Base-by-base conservation (phyloP, 768 basidiomycete species). In the Leccinum aurantiacum region DNA sequence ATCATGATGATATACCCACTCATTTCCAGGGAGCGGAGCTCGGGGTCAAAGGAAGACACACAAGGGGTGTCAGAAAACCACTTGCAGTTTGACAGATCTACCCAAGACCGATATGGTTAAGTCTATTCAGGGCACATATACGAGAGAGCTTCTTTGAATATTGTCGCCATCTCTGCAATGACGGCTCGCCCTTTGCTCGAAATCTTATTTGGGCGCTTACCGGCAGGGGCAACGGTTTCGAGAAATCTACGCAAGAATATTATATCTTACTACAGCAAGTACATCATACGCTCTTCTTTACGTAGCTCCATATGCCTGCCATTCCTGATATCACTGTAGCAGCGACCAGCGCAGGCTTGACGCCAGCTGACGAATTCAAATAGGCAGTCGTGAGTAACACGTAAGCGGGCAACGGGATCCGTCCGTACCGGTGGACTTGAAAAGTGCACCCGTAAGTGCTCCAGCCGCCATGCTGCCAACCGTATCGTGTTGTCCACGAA, bases 281-380 rank as follows among this genome's bases (percentile, higher is more conserved):
- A 68, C 68, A 81, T 89, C 82, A 92, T 77, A 95, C 82, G 70
- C 81, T 88, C 78, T 84, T 88, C 83, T 99, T 98, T 78, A 94
- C 85, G 79, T 87, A 90, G 77, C 94, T 93, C 96, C 96, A 99
- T 60, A 86, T 79, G 59, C 95, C 95, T 61, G 96, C 95, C 73
- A 88, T 80, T 66, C 87, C 90, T 66, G 94, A 94, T 76, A 95
- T 89, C 66, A 97, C 76, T 54, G 90, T 89, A 58, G 93, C 94
- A 65, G 95, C 91, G 60, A 90, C 90, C 57, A 95, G 77, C 63
- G 93, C 93, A 66, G 95, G 93, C 74, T 81, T 87, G 60, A 98
- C 82, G 63, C 96, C 96, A 78, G 96, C 96, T 98, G 77, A 71
- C 72, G 57, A 74, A 22, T 71, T 68, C 65, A 68, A 65, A 69